Base-by-base conservation (phyloP, 1,284 basidiomycete species). In the Cerrena zonata region DNA sequence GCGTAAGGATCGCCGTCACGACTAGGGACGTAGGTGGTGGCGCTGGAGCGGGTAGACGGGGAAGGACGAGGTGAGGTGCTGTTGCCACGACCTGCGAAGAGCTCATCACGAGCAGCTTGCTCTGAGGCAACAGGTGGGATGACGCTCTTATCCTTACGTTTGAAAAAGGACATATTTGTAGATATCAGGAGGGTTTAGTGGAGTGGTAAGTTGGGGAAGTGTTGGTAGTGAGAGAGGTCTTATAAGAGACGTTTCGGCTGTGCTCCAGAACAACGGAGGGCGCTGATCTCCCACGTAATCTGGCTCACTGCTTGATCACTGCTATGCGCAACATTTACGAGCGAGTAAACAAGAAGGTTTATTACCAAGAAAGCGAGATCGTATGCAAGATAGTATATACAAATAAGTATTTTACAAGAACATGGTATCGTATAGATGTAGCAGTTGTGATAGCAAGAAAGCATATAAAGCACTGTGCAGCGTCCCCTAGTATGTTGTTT, bases 131-230 rank as follows among this genome's bases (percentile, higher is more conserved):
- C 74, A 19, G 86, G 87, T 36, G 91, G 91, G 52, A 94, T 92
- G 11, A 78, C 56, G 46, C 75, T 67, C 60, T 80, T 75, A 52
- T 86, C 77, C 65, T 87, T 90, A 61, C 80, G 79, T 65, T 79
- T 86, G 72, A 87, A 88, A 67, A 88, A 80, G 54, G 85, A 79
- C 89, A 92, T 91, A 40, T 46, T 53, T 45, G 44, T 47, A 38
- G 41, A 38, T 40, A 49, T 42, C 50, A 42, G 19, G 41, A 39
- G 42, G 37, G 43, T 22, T 10, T 12, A 11, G 49, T 34, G 45
- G 34, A 5, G 34, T 25, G 40, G 37, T 18, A 25, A 22, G n/a
- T 38, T 30, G 18, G 26, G 22, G 18, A 30, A 36, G 24, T 21
- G 42, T 44, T 12, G 36, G 36, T 21, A 22, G 26, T 12, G 30